Evolutionary conservation across 1,284 basidiomycete species (phyloP), one percentile per base, ranked within the genome.

Genomic region (Cystobasidium pallidum): DNA sequence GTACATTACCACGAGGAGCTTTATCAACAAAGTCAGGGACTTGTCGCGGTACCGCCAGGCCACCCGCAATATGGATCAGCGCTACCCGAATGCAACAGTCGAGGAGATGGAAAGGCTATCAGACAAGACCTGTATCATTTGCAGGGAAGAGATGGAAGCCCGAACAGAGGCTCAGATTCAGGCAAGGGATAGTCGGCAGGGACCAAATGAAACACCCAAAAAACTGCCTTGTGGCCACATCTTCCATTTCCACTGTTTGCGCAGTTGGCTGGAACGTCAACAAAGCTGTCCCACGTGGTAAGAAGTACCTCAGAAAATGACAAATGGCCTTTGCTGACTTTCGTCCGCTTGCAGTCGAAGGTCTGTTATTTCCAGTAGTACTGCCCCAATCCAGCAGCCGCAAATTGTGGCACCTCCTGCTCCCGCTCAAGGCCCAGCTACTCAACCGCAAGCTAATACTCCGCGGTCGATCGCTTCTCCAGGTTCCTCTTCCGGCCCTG

Each of bases 251-350:
- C 89, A 97, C 79, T 99, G 96, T 81, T 85, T 99, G 62, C 86
- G 93, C 55, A 94, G 92, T 34, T 99, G 96, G 96, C 85, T 99
- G 32, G 96, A 99, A 81, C 86, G 96, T 58, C 96, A 99, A 81
- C 86, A 87, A 76, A 86, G 84, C 78, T 98, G 95, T 81, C 95
- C 95, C 0, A 98, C 95, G 41, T 99, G 96, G 93, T 94, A 73
- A 80, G 87, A 81, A 7, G 39, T 8, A 59, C 3, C 1, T 7
- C 6, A 39, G 36, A 63, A 41, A 36, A 36, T 26, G 28, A 21
- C 11, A 26, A 15, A 1, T 15, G 11, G 11, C 21, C 28, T 28
- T 17, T 49, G 26, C 32, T 57, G 47, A 28, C 43, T 47, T 6
- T 3, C 15, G 52, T 41, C 47, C 1, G 4, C 32, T n/a, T 73